phyloP scores from a whole-genome alignment of 225 moss, liverwort and hornwort genomes.

The Bryum argenteum region DNA sequence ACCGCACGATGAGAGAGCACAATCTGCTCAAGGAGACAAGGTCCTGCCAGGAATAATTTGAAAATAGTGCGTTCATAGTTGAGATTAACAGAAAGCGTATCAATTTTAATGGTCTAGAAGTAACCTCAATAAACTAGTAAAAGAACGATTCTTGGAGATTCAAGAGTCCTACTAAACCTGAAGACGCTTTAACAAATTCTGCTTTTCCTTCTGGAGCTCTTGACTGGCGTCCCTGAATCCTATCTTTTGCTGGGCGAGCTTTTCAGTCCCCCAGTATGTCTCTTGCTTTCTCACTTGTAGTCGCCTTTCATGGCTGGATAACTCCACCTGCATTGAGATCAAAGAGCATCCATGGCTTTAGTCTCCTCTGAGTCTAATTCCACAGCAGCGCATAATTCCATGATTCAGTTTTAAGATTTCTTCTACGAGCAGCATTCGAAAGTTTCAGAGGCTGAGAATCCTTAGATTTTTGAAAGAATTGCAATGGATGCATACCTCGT shows the following conservation, averaged over 20 bases:
- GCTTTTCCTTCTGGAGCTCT: slow-evolving; percentile 79
- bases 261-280: slow-evolving; percentile 49
- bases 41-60: slow-evolving; percentile 43
- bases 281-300: slow-evolving; percentile 49
- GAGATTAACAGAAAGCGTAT: slow-evolving; percentile 27
- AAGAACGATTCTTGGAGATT: neutral
- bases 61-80: slow-evolving; percentile 32
- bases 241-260: slow-evolving; percentile 43
- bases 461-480: neutral
- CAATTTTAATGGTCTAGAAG: slow-evolving; percentile 15
- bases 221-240: slow-evolving; percentile 59
- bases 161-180: slow-evolving; percentile 49
- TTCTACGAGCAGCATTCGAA: neutral
- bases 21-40: slow-evolving; percentile 41
- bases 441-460: neutral
- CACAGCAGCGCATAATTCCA: neutral
- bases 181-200: slow-evolving; percentile 58
- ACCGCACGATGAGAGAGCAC: slow-evolving; percentile 40
- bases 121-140: slow-evolving; percentile 12
- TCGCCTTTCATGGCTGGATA: slow-evolving; percentile 46
- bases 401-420: neutral
- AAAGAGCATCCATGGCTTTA: slow-evolving; percentile 15
- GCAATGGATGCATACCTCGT: slow-evolving; percentile 28
- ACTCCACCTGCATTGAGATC: slow-evolving; percentile 40
- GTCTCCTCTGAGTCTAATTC: neutral